These are phyloP conservation scores for Pezicula carpinea DNA, from an alignment of 2,329 filamentous ascomycete genomes.

Conservation along the genomic window DNA sequence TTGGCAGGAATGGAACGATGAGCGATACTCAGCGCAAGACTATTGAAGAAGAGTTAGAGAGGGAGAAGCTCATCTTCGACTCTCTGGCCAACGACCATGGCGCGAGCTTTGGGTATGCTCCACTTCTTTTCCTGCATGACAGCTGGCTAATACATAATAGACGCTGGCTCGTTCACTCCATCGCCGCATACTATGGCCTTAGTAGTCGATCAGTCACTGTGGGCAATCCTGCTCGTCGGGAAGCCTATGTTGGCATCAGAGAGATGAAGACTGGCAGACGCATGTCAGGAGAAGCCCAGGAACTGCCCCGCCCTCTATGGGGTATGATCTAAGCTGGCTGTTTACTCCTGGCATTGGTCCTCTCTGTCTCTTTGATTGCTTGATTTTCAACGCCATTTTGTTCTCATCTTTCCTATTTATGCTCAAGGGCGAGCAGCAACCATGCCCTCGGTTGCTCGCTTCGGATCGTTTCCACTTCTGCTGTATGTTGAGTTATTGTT, in stretches of 20 bases:
- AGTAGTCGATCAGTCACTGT: constrained; percentile 76
- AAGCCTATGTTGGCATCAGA: constrained; percentile 78
- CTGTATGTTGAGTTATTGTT: not conserved
- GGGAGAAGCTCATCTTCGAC: constrained; percentile 76
- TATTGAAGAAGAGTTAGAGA: constrained; percentile 47
- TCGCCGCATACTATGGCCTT: constrained; percentile 84
- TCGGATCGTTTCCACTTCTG: not conserved
- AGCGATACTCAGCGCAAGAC: constrained; percentile 45
- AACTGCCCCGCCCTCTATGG: constrained; percentile 60
- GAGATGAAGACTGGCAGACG: constrained; percentile 30
- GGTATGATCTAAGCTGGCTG: constrained; percentile 25
- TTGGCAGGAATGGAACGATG: constrained; percentile 63
- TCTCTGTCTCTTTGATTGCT: not conserved
- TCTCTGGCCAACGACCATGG: constrained; percentile 69
- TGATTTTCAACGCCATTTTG: not conserved
- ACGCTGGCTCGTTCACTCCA: constrained; percentile 88
- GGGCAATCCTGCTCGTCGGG: constrained; percentile 64
- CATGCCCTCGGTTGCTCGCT: too few species aligned
- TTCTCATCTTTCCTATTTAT: not conserved
- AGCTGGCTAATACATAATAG: constrained; percentile 38
- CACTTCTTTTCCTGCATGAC: constrained; percentile 5
- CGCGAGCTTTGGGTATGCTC: constrained; percentile 65
- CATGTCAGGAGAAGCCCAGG: constrained; percentile 17
- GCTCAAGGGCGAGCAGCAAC: too few species aligned
- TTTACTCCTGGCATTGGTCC: not conserved